Evolutionary conservation across 352 stramenopile genomes (phyloP).

Genomic region (Globisporangium alternatum): DNA sequence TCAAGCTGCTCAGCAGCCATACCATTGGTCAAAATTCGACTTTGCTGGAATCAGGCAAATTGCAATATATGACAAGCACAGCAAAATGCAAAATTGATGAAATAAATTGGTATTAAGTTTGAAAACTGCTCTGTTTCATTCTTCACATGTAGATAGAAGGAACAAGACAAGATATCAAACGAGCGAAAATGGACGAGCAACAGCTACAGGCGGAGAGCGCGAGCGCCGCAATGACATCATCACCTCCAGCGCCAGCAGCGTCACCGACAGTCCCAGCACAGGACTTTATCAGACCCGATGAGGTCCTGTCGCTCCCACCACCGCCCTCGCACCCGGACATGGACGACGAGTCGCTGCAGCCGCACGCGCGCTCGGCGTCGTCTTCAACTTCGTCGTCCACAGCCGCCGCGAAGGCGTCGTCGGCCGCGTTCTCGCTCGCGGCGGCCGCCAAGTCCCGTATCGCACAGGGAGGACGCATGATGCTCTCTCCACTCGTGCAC

Average conservation of each 20-base stretch:
- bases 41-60: no score
- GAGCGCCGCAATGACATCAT: neutral
- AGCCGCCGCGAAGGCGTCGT: slow-evolving; percentile 35
- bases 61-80: no score
- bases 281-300: slow-evolving; percentile 5
- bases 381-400: slow-evolving; percentile 17
- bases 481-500: slow-evolving; percentile 45
- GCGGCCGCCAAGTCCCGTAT: slow-evolving; percentile 47
- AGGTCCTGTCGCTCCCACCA: slow-evolving; percentile 15
- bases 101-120: no score
- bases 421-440: slow-evolving; percentile 52
- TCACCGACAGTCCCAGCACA: neutral
- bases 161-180: neutral
- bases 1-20: no score
- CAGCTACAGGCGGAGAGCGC: neutral
- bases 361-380: slow-evolving; percentile 2
- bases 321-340: slow-evolving; percentile 12
- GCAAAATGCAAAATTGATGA: no score
- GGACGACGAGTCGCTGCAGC: slow-evolving; percentile 22
- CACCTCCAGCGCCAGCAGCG: neutral
- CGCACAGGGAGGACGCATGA: slow-evolving; percentile 43
- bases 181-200: neutral
- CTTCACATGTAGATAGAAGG: no score
- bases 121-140: no score
- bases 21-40: no score